phyloP scores from a whole-genome alignment of 177 flowering plant genomes.

The Telopea speciosissima region DNA sequence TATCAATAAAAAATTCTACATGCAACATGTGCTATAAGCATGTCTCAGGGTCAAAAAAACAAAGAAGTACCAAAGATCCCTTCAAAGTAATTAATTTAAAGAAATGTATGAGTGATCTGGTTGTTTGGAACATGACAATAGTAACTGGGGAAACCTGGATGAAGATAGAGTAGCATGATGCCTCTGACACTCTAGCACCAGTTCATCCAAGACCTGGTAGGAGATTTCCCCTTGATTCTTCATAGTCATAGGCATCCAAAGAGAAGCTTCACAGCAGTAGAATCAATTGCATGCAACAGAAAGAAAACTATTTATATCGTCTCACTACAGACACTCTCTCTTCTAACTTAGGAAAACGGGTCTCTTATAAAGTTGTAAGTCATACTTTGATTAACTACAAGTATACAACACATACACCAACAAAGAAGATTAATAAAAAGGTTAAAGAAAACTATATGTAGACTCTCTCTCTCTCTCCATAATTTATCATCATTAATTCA shows the following conservation, averaged over 20 bases:
- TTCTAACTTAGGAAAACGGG: too few relatives aligned
- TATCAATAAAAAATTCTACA: too few relatives aligned
- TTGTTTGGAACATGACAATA: background rate
- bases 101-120: background rate
- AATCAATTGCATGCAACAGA: slow-evolving; percentile 86
- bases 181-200: slow-evolving; percentile 25
- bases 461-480: too few relatives aligned
- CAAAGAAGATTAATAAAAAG: too few relatives aligned
- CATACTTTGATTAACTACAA: too few relatives aligned
- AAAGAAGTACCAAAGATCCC: slow-evolving; percentile 5
- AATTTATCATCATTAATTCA: too few relatives aligned
- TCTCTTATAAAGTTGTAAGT: too few relatives aligned
- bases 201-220: slow-evolving; percentile 84
- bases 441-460: too few relatives aligned
- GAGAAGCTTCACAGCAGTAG: slow-evolving; percentile 80
- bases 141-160: slow-evolving; percentile 4
- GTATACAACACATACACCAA: too few relatives aligned
- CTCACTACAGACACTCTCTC: too few relatives aligned
- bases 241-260: slow-evolving; percentile 74
- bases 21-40: background rate
- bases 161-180: slow-evolving; percentile 5
- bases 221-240: slow-evolving; percentile 47
- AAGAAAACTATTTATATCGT: slow-evolving; percentile 71
- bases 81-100: background rate
- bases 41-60: background rate